Evolutionary conservation across 1,139 yeast species (phyloP).

Genomic region (Waltiozyma sp.): DNA sequence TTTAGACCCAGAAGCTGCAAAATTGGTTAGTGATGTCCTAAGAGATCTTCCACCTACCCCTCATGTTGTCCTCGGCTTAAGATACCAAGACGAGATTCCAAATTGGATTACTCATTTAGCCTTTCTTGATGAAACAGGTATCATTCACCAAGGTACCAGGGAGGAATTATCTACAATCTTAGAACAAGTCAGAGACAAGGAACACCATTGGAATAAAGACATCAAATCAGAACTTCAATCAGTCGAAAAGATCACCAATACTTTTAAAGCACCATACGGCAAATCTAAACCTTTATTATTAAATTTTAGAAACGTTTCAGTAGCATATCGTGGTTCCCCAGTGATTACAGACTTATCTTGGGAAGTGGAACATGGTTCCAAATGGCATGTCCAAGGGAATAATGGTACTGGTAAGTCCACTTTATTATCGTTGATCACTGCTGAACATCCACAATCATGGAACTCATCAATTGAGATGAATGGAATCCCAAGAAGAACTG

Average conservation of each 20-base stretch:
- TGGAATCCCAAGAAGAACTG: constrained; percentile 62
- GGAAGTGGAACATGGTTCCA: constrained; percentile 60
- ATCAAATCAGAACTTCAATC: constrained; percentile 13
- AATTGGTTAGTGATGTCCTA: constrained; percentile 44
- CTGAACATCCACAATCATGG: constrained; percentile 98
- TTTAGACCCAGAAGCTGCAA: constrained; percentile 65
- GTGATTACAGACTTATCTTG: constrained; percentile 54
- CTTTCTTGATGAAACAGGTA: constrained; percentile 44
- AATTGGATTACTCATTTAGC: constrained; percentile 69
- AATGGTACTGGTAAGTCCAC: constrained; percentile 95
- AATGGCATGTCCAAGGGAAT: constrained; percentile 82
- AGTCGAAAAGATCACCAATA: constrained; percentile 12
- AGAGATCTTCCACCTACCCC: constrained; percentile 27
- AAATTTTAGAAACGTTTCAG: constrained; percentile 51
- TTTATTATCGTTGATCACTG: constrained; percentile 67
- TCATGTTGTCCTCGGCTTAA: constrained; percentile 56
- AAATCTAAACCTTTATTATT: constrained; percentile 32
- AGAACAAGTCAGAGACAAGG: constrained; percentile 19
- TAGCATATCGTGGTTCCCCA: constrained; percentile 52
- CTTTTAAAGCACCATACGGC: constrained; percentile 7
- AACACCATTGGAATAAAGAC: constrained; percentile 13
- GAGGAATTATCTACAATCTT: constrained; percentile 23
- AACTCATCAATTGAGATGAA: constrained; percentile 52
- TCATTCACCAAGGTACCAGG: constrained; percentile 37
- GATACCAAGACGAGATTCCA: constrained; percentile 69